Conservation (phyloP, 371 early-diverging fungal genomes). For the Mucor mucedo region DNA sequence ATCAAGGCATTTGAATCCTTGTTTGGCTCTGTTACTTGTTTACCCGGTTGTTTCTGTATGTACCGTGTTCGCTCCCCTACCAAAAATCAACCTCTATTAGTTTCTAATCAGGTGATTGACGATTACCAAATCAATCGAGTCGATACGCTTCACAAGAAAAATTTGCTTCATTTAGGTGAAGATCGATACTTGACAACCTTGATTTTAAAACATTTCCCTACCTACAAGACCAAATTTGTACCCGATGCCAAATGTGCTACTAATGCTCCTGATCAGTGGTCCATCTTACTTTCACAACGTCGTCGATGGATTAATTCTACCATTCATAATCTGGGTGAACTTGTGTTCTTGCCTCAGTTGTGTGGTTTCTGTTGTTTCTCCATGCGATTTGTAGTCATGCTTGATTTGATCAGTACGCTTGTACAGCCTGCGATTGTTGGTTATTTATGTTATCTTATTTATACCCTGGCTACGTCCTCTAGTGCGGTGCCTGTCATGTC, state of each 20-base stretch:
- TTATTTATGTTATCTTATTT: constrained; percentile 77
- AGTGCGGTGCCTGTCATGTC: constrained; percentile 57
- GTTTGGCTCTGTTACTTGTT: constrained; percentile 88
- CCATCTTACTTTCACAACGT: constrained; percentile 94
- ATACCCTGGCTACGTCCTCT: constrained; percentile 44
- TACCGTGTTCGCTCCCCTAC: constrained; percentile 86
- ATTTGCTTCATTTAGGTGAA: constrained; percentile 83
- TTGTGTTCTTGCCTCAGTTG: constrained; percentile 84
- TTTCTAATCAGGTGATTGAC: constrained; percentile 86
- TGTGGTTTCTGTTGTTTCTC: constrained; percentile 97
- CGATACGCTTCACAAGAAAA: constrained; percentile 97
- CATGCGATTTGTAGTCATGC: constrained; percentile 94
- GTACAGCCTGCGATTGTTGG: constrained; percentile 90
- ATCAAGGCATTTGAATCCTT: constrained; percentile 90
- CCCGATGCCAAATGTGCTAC: constrained; percentile 97
- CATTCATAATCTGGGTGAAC: constrained; percentile 93
- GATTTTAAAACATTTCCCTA: constrained; percentile 98
- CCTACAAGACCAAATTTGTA: constrained; percentile 95
- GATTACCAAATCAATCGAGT: constrained; percentile 96
- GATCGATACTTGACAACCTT: constrained; percentile 97
- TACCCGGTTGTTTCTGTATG: constrained; percentile 94
- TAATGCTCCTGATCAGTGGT: constrained; percentile 94
- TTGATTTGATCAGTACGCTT: constrained; percentile 90
- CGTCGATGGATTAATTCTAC: constrained; percentile 99
- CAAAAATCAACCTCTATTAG: constrained; percentile 88